Evolutionary conservation across 257 asterid species (phyloP).

Genomic region (Penstemon eatonii): DNA sequence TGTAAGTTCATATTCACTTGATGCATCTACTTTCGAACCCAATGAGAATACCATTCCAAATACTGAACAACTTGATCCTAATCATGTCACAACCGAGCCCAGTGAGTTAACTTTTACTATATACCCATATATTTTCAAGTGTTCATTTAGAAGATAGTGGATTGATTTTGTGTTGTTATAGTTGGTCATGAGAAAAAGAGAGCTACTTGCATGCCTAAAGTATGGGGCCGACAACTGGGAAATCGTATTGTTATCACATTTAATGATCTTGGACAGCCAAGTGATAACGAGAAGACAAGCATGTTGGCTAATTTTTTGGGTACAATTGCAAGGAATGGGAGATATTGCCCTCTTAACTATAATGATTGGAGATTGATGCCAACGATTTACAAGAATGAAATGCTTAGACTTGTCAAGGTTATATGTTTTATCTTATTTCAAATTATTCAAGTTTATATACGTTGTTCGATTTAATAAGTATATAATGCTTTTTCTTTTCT

Average conservation of each 20-base stretch:
- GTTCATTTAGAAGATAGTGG: not conserved
- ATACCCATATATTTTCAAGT: not conserved
- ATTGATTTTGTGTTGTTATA: not conserved
- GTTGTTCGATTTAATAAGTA: too few relatives aligned
- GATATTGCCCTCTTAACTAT: too few relatives aligned
- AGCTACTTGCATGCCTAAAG: not conserved
- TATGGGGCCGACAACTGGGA: not conserved
- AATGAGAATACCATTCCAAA: not conserved
- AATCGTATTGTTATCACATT: not conserved
- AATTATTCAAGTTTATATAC: too few relatives aligned
- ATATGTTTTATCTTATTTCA: too few relatives aligned
- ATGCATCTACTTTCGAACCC: not conserved
- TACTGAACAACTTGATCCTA: not conserved
- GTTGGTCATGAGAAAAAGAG: not conserved
- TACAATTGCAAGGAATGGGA: too few relatives aligned
- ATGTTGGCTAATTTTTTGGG: not conserved
- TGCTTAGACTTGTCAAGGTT: too few relatives aligned
- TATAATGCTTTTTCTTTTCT: too few relatives aligned
- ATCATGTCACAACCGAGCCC: not conserved
- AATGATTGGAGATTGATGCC: too few relatives aligned
- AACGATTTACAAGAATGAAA: too few relatives aligned
- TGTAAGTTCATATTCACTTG: not conserved
- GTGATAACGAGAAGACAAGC: not conserved
- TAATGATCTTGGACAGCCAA: slow-evolving; percentile 7
- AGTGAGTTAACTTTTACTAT: not conserved